Evolutionary conservation across 2,329 filamentous ascomycete genomes (phyloP), one percentile per base, ranked within the genome.

Genomic region (Colletotrichum aenigma): DNA sequence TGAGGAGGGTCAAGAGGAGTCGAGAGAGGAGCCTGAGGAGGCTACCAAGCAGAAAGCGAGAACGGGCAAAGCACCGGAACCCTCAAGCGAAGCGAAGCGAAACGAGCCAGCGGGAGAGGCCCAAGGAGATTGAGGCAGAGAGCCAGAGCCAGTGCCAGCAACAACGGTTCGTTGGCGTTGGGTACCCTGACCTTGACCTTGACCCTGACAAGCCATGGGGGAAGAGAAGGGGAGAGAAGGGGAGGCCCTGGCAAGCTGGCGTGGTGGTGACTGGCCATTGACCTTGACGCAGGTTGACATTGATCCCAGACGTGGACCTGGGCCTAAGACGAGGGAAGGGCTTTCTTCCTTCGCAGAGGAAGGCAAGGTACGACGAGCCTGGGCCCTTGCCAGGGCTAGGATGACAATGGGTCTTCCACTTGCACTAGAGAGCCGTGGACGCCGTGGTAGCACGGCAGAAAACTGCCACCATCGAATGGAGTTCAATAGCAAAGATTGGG

Each of bases 21-120:
- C 38, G 38, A 48, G 38, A 48, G 38, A 48, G 38, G 38, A 48
- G 38, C 38, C 38, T 48, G 38, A 48, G 38, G 38, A 48, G 38
- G 38, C 38, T 48, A 48, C 38, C 38, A 48, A 48, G 38, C 38
- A 48, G 58, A 34, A 60, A 52, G 67, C 65, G 43, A 74, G 28
- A 58, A 70, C 43, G 66, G 69, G 56, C 66, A 69, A 48, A 71
- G 66, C 66, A 64, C 26, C 62, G 68, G 38, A 66, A 55, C 62
- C 28, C 43, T 73, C 64, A 68, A 75, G 67, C 71, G 67, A 68
- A 76, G 67, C 71, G 75, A 74, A 75, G 75, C 75, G 71, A 76
- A 75, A 75, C 62, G 75, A 71, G 58, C 55, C 66, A 70, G 62
- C 61, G 61, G 43, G 74, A 38, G 30, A 75, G 68, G 48, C 38